Conservation (phyloP, 2,329 filamentous ascomycete genomes). For the Pleomassaria siparia region DNA sequence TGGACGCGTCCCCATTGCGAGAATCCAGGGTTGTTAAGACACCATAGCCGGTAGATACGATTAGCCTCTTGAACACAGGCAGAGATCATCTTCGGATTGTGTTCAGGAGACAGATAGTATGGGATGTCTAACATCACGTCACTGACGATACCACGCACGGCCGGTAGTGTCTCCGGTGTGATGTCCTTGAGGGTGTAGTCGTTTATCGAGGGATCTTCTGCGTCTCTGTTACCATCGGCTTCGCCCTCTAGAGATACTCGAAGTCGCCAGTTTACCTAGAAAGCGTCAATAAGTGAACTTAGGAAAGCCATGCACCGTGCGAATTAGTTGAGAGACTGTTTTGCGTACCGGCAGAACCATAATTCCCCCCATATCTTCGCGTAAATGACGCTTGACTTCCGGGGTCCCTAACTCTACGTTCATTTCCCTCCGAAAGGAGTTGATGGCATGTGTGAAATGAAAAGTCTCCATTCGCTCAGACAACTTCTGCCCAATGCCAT, state of each 20-base stretch:
- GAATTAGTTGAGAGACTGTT: conserved; percentile 8
- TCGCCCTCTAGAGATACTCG: conserved; percentile 85
- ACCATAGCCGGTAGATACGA: conserved; percentile 94
- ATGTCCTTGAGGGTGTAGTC: conserved; percentile 80
- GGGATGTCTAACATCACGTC: conserved; percentile 99
- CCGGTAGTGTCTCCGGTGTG: conserved; percentile 85
- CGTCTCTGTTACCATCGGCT: conserved; percentile 51
- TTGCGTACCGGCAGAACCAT: conserved; percentile 81
- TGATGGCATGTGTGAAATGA: conserved; percentile 96
- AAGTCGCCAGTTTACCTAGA: conserved; percentile 81
- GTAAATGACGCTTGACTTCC: conserved; percentile 72
- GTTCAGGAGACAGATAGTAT: conserved; percentile 88
- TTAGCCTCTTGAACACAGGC: conserved; percentile 91
- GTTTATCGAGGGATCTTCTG: conserved; percentile 61
- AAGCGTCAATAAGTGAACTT: conserved; percentile 11
- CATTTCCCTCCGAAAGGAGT: conserved; percentile 80
- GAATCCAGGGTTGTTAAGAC: conserved; percentile 87
- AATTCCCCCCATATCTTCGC: conserved; percentile 78
- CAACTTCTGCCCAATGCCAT: conserved; percentile 95
- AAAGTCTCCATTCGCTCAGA: conserved; percentile 94
- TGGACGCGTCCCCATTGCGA: conserved; percentile 80
- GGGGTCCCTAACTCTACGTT: conserved; percentile 80
- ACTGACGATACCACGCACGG: conserved; percentile 86
- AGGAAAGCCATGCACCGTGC: not conserved
- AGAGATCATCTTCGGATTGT: conserved; percentile 91